These are phyloP conservation scores for Talaromyces islandicus DNA, from an alignment of 2,329 filamentous ascomycete species.

Conservation along the genomic window DNA sequence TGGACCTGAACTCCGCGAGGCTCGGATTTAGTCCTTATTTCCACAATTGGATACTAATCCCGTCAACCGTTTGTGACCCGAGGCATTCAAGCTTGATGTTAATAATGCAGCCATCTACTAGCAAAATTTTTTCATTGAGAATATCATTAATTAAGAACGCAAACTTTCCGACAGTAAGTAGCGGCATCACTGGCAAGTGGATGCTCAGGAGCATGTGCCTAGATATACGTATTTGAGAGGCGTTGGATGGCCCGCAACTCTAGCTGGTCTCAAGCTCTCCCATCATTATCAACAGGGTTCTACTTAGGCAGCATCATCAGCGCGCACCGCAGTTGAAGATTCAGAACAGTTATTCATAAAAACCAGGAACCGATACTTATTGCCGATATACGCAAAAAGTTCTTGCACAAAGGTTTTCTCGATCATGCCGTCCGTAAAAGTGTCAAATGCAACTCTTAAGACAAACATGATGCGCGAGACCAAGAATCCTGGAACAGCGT, in stretches of 20 bases:
- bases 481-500: slow-evolving; percentile 19
- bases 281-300: neutral
- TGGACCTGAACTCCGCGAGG: neutral
- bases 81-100: neutral
- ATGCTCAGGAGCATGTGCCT: neutral
- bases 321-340: slow-evolving; percentile 10
- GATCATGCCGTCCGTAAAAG: slow-evolving; percentile 19
- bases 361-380: slow-evolving; percentile 16
- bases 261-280: neutral
- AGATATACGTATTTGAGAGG: neutral
- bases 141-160: neutral
- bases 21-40: neutral
- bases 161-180: neutral
- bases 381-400: slow-evolving; percentile 19
- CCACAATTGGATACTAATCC: neutral
- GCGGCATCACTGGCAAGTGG: neutral
- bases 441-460: slow-evolving; percentile 21
- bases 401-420: slow-evolving; percentile 21
- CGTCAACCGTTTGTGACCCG: neutral
- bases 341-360: slow-evolving; percentile 19
- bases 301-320: neutral
- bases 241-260: neutral
- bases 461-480: slow-evolving; percentile 25
- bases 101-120: neutral
- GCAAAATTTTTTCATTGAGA: neutral